Conservation (phyloP, 2,329 filamentous ascomycete species). For the Hypoxylon sp. region DNA sequence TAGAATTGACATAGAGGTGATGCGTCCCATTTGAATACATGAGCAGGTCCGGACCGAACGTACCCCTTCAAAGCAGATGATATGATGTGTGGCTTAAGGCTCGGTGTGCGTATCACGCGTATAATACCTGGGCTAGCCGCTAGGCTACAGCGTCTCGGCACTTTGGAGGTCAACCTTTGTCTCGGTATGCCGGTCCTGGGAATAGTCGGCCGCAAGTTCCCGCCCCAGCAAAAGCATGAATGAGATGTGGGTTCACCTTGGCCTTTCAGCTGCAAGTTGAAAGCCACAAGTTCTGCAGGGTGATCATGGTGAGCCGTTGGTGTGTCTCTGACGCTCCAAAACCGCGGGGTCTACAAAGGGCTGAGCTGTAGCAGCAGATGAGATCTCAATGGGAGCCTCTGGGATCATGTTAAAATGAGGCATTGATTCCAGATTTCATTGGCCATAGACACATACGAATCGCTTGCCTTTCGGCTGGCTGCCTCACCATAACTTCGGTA, state of each 20-base stretch:
- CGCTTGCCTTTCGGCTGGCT: constrained; percentile 32
- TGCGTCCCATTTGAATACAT: constrained; percentile 10
- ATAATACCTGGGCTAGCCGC: constrained; percentile 26
- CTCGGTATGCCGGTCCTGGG: constrained; percentile 24
- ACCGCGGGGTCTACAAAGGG: constrained; percentile 54
- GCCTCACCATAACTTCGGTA: constrained; percentile 47
- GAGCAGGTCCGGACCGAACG: constrained; percentile 27
- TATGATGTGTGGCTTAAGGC: constrained; percentile 26
- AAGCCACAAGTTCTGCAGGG: constrained; percentile 11
- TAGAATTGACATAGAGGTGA: constrained; percentile 17
- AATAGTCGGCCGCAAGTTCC: constrained; percentile 17
- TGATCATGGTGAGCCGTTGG: constrained; percentile 21
- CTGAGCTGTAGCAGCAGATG: constrained; percentile 51
- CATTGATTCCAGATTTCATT: constrained; percentile 28
- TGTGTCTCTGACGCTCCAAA: constrained; percentile 47
- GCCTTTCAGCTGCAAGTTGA: constrained; percentile 12
- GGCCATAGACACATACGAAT: constrained; percentile 40
- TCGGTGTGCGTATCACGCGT: constrained; percentile 30
- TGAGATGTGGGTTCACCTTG: constrained; percentile 12
- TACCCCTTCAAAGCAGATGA: constrained; percentile 24
- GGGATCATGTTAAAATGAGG: constrained; percentile 30
- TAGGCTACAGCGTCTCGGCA: constrained; percentile 23
- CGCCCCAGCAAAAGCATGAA: constrained; percentile 14
- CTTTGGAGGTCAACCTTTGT: constrained; percentile 22
- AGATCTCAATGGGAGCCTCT: constrained; percentile 51